Percentiles rank a stretch among this genome's conserved stretches.
These are phyloP conservation scores for Diaporthe caulivora DNA, from an alignment of 2,329 filamentous ascomycete species.

Conservation along the genomic window DNA sequence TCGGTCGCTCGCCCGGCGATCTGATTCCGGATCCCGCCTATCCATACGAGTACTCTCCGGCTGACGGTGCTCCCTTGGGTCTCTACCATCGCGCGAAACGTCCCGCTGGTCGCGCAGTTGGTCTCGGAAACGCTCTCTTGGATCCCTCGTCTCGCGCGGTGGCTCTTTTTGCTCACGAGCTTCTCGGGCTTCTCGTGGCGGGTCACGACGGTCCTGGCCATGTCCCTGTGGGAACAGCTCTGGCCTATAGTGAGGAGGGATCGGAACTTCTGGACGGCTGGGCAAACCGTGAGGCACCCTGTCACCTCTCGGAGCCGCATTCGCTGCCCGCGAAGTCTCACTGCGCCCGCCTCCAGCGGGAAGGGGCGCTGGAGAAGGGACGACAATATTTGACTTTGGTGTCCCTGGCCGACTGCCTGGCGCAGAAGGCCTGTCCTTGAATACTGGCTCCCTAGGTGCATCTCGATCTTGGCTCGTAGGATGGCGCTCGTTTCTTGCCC, in stretches of 20 bases:
- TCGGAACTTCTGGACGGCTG: conserved; percentile 69
- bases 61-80: conserved; percentile 45
- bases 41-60: conserved; percentile 42
- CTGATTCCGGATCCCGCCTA: conserved; percentile 56
- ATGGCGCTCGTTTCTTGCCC: conserved; percentile 33
- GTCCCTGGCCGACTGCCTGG: conserved; percentile 41
- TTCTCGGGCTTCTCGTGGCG: conserved; percentile 44
- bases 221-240: conserved; percentile 60
- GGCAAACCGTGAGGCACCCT: conserved; percentile 56
- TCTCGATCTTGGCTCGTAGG: conserved; percentile 43
- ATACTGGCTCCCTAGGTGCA: conserved; percentile 43
- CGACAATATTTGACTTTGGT: conserved; percentile 32
- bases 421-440: conserved; percentile 49
- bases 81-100: conserved; percentile 47
- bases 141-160: conserved; percentile 53
- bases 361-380: conserved; percentile 3
- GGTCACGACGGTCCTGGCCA: conserved; percentile 46
- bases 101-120: conserved; percentile 38
- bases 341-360: conserved; percentile 26
- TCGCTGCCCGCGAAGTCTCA: conserved; percentile 34
- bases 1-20: conserved; percentile 57
- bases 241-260: conserved; percentile 60
- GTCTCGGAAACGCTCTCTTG: conserved; percentile 48
- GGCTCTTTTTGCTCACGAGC: conserved; percentile 55
- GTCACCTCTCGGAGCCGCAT: conserved; percentile 47